Evolutionary conservation across 495 filamentous ascomycete genomes (phyloP).

Genomic region (Penicillium soppii): DNA sequence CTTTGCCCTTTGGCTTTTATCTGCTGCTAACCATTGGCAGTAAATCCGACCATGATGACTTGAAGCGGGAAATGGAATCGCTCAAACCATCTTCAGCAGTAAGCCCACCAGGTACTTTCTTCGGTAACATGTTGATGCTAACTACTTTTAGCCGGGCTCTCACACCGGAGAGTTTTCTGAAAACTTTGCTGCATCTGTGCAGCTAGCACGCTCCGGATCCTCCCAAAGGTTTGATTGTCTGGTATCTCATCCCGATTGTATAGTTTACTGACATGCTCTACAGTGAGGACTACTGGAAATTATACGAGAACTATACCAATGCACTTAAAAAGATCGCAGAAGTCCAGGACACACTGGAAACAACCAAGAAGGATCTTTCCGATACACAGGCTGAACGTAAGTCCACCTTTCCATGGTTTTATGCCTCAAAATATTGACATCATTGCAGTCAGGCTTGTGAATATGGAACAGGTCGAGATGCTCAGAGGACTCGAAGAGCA

Average conservation of each 20-base stretch:
- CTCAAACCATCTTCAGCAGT: constrained; percentile 32
- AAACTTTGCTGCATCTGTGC: constrained; percentile 32
- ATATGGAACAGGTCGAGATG: constrained; percentile 50
- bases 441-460: constrained; percentile 41
- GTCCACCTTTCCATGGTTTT: constrained; percentile 9
- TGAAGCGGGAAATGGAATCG: constrained; percentile 42
- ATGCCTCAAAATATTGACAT: constrained; percentile 22
- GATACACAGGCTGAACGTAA: constrained; percentile 42
- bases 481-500: constrained; percentile 48
- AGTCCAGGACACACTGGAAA: constrained; percentile 38
- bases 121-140: constrained; percentile 1
- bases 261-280: constrained; percentile 17
- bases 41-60: constrained; percentile 45
- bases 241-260: background rate
- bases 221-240: constrained; percentile 34
- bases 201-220: constrained; percentile 37
- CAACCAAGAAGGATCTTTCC: constrained; percentile 36
- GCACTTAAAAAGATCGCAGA: constrained; percentile 43
- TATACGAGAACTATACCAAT: constrained; percentile 45
- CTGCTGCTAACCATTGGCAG: constrained; percentile 24
- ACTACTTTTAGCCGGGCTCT: constrained; percentile 24
- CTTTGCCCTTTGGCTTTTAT: background rate
- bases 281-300: constrained; percentile 49
- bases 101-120: constrained; percentile 4
- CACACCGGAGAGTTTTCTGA: constrained; percentile 40